A percentile compares a stretch with the other conserved stretches of the same genome.
Evolutionary conservation across 768 basidiomycete species (phyloP).

Genomic region (Tulasnella sp.): DNA sequence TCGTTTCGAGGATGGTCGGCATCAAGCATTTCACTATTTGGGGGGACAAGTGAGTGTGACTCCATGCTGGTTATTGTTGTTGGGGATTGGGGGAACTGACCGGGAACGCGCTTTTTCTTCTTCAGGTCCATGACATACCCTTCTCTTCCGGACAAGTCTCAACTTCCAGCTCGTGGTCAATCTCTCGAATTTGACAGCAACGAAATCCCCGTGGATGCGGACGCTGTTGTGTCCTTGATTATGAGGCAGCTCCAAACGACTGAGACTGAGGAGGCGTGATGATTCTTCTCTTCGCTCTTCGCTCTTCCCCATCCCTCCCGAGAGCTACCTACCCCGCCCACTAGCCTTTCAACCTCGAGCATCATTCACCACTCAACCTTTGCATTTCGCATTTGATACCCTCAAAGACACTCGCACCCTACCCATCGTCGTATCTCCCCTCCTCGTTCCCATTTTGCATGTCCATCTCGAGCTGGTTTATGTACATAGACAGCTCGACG

Average conservation of each 20-base stretch:
- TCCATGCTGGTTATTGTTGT: no score
- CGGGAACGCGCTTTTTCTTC: constrained; percentile 63
- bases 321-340: no score
- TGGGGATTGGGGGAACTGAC: constrained; percentile 75
- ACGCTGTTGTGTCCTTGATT: constrained; percentile 53
- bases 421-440: no score
- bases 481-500: no score
- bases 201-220: constrained; percentile 73
- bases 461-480: no score
- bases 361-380: not conserved
- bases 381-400: no score
- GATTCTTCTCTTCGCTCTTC: not conserved
- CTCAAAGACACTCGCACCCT: no score
- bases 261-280: not conserved
- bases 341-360: not conserved
- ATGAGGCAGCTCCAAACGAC: constrained; percentile 41
- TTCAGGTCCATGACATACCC: constrained; percentile 67
- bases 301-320: not conserved
- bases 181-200: constrained; percentile 76
- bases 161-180: constrained; percentile 34
- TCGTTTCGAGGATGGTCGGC: constrained; percentile 36
- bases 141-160: constrained; percentile 54
- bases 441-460: no score
- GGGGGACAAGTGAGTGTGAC: constrained; percentile 56
- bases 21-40: constrained; percentile 72